Percentiles rank a stretch among this genome's conserved stretches.
Evolutionary conservation across 1,284 basidiomycete genomes (phyloP).

Genomic region (Ceratobasidium sp.): DNA sequence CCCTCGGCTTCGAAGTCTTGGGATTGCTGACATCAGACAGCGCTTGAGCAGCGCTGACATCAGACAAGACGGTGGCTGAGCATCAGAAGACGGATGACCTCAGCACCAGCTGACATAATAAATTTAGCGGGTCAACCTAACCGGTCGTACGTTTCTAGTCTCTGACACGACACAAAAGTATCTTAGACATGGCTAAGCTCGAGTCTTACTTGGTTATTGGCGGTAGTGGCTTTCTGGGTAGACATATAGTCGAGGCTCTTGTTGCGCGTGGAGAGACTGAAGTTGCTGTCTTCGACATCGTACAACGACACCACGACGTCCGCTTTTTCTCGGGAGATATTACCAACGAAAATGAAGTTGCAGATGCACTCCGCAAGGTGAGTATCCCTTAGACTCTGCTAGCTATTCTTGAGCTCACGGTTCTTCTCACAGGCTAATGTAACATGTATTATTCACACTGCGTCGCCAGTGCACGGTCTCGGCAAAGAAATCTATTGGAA

Average conservation of each 20-base stretch:
- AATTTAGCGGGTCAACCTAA: neutral
- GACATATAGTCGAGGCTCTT: conserved; percentile 89
- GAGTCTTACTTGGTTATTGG: conserved; percentile 88
- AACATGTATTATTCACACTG: conserved; percentile 95
- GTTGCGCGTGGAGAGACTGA: conserved; percentile 79
- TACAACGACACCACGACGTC: conserved; percentile 83
- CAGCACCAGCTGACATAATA: conserved; percentile 3
- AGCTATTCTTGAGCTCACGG: neutral
- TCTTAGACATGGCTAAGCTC: conserved; percentile 38
- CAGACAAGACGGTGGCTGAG: too few species aligned
- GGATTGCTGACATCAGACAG: neutral
- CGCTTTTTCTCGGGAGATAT: conserved; percentile 91
- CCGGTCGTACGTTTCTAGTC: conserved; percentile 38
- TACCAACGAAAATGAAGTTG: conserved; percentile 78
- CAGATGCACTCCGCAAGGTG: conserved; percentile 80
- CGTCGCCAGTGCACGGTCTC: conserved; percentile 86
- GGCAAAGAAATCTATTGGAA: conserved; percentile 84
- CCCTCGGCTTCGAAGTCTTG: neutral
- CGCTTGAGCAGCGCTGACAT: too few species aligned
- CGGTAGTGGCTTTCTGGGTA: conserved; percentile 91
- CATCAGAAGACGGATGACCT: neutral
- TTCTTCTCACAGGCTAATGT: conserved; percentile 71
- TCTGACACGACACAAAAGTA: conserved; percentile 41
- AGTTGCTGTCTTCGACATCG: conserved; percentile 89
- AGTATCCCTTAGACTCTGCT: conserved; percentile 51